Evolutionary conservation across 164 flowering plant genomes (phyloP).

Genomic region (Chloranthus sessilifolius): DNA sequence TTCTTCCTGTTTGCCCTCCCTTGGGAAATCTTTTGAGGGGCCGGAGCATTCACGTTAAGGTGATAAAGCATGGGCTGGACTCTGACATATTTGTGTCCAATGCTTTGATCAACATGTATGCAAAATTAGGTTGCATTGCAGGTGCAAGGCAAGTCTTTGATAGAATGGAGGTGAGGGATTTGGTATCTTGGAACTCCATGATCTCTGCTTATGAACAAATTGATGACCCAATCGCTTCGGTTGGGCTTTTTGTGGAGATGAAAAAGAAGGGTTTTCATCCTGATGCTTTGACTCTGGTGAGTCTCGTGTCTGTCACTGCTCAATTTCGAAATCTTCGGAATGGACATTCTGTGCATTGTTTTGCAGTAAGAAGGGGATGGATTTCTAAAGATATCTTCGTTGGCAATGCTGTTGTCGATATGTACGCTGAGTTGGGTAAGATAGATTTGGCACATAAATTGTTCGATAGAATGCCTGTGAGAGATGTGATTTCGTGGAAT

Average conservation of each 20-base stretch:
- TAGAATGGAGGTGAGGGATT: conserved; percentile 43
- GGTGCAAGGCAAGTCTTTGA: conserved; percentile 39
- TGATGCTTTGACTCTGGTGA: conserved; percentile 56
- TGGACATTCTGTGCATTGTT: conserved; percentile 45
- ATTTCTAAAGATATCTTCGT: conserved; percentile 26
- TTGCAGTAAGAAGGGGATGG: conserved; percentile 40
- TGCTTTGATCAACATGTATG: conserved; percentile 67
- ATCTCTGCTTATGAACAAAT: conserved; percentile 67
- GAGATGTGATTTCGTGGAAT: conserved; percentile 67
- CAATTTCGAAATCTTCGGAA: conserved; percentile 32
- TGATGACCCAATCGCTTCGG: conserved; percentile 35
- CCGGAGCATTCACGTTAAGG: conserved; percentile 42
- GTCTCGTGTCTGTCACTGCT: conserved; percentile 52
- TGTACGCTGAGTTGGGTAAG: conserved; percentile 63
- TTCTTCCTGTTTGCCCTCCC: conserved; percentile 55
- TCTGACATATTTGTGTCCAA: conserved; percentile 52
- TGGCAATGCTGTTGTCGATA: conserved; percentile 64
- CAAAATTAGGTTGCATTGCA: conserved; percentile 36
- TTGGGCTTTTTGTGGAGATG: conserved; percentile 41
- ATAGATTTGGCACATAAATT: conserved; percentile 35
- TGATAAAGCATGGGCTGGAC: conserved; percentile 49
- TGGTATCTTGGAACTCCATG: conserved; percentile 70
- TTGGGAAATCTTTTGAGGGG: conserved; percentile 30
- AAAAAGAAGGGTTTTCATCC: conserved; percentile 31
- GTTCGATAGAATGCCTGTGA: conserved; percentile 40